Percentiles rank a stretch among this genome's conserved stretches.
phyloP scores from a whole-genome alignment of 106 monocot species.

The Narthecium ossifragum region DNA sequence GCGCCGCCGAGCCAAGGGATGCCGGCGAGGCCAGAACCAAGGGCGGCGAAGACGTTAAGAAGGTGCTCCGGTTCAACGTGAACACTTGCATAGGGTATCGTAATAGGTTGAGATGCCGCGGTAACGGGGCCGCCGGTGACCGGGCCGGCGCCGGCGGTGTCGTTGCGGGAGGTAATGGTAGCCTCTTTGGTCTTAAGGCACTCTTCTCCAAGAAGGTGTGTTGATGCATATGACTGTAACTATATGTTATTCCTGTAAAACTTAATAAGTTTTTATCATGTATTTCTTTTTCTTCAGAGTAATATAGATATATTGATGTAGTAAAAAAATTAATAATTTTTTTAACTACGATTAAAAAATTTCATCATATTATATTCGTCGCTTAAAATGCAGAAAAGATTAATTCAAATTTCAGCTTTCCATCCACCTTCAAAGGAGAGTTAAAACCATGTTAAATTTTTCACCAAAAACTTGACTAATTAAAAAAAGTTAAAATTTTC shows the following conservation, averaged over 20 bases:
- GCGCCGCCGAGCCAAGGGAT: neutral
- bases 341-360: no score
- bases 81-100: constrained; percentile 21
- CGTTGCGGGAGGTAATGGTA: constrained; percentile 3
- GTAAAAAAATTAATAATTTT: neutral
- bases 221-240: constrained; percentile 18
- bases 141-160: neutral
- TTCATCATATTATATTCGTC: no score
- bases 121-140: neutral
- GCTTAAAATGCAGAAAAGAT: no score
- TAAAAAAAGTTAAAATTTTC: no score
- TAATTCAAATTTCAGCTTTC: no score
- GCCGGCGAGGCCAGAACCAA: neutral
- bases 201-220: constrained; percentile 57
- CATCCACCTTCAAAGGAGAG: no score
- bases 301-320: no score
- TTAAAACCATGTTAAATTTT: no score
- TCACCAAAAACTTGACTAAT: no score
- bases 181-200: constrained; percentile 31
- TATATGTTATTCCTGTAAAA: no score
- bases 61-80: constrained; percentile 11
- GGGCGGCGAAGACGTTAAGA: neutral
- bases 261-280: no score
- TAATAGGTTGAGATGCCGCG: constrained; percentile 5
- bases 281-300: no score